Percentiles rank a stretch among this genome's conserved stretches.
phyloP scores from a whole-genome alignment of 305 asterid genomes.

The Fraxinus sp. region DNA sequence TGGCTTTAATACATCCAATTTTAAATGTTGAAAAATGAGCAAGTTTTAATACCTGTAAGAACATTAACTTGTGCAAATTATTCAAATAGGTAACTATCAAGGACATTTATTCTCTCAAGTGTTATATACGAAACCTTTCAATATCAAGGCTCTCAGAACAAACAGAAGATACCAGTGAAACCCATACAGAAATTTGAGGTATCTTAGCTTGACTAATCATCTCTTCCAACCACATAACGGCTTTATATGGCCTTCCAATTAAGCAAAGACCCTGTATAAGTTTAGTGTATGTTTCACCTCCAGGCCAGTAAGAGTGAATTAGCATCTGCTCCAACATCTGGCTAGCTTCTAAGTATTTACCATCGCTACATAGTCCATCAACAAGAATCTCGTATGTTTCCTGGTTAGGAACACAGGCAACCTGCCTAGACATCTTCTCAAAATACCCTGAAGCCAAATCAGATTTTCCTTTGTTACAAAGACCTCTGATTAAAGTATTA shows the following conservation, averaged over 20 bases:
- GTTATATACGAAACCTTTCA: slow-evolving; percentile 17
- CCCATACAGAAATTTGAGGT: slow-evolving; percentile 65
- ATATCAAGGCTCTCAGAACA: slow-evolving; percentile 36
- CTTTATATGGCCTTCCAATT: slow-evolving; percentile 52
- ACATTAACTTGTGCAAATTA: neutral
- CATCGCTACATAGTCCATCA: slow-evolving; percentile 64
- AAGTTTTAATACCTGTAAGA: neutral
- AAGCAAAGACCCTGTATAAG: slow-evolving; percentile 64
- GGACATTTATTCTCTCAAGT: slow-evolving; percentile 6
- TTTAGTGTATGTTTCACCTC: slow-evolving; percentile 44
- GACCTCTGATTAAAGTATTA: slow-evolving; percentile 60
- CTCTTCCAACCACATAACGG: slow-evolving; percentile 78
- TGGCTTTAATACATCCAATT: neutral
- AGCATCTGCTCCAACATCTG: slow-evolving; percentile 65
- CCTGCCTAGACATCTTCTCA: slow-evolving; percentile 51
- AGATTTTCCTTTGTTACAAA: slow-evolving; percentile 44
- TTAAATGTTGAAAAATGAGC: neutral
- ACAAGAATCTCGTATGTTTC: slow-evolving; percentile 59
- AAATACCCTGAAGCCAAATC: slow-evolving; percentile 48
- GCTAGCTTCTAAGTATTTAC: slow-evolving; percentile 67
- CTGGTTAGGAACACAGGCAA: slow-evolving; percentile 57
- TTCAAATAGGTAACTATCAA: neutral
- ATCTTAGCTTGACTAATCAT: slow-evolving; percentile 66
- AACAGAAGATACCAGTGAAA: slow-evolving; percentile 53
- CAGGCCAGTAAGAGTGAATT: slow-evolving; percentile 51